Base-by-base conservation (phyloP, 306 rosid species). In the Prunus campanulata region DNA sequence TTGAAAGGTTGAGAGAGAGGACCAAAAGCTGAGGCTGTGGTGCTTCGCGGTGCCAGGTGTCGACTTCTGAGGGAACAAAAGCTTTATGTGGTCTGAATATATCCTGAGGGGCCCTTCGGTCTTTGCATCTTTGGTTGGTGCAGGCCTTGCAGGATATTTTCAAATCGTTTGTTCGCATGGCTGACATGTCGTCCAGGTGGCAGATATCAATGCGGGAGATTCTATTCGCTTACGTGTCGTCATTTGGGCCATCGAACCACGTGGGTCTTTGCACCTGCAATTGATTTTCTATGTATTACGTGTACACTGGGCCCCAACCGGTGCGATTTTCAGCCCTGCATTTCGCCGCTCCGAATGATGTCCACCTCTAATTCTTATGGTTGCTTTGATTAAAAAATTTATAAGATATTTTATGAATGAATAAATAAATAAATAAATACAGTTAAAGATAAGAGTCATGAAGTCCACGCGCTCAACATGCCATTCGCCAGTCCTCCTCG, bases 1-100 rank as follows among this genome's bases (percentile, higher is more conserved):
- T 35, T 19, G n/a, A 9, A 22, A 13, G 72, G 71, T n/a, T 47
- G 3, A 0, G 42, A 15, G 25, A 39, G 5, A 20, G n/a, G 20
- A 65, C 57, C 73, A 72, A n/a, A 64, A 63, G 20, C 32, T 19
- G 50, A 67, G 83, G n/a, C 67, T 83, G 88, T 90, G 97, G 93
- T 81, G 79, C 30, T 16, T 2, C 39, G 70, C 13, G 32, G 39
- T 72, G 91, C 86, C 94, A 91, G 82, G 91, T 91, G 93, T 87
- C 63, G 72, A 59, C 61, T 66, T 24, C 13, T 27, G 51, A 75
- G 85, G 85, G 80, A 77, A 35, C 93, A 77, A 76, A 75, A 48
- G 49, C 68, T 56, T 60, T 80, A 80, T 82, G 81, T 82, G 86
- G 89, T 77, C 55, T 8, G 66, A 35, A 27, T 70, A 11, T 27